A percentile compares a stretch with the other conserved stretches of the same genome.
Evolutionary conservation across 2,329 filamentous ascomycete genomes (phyloP).

Genomic region (Colletotrichum tanaceti): DNA sequence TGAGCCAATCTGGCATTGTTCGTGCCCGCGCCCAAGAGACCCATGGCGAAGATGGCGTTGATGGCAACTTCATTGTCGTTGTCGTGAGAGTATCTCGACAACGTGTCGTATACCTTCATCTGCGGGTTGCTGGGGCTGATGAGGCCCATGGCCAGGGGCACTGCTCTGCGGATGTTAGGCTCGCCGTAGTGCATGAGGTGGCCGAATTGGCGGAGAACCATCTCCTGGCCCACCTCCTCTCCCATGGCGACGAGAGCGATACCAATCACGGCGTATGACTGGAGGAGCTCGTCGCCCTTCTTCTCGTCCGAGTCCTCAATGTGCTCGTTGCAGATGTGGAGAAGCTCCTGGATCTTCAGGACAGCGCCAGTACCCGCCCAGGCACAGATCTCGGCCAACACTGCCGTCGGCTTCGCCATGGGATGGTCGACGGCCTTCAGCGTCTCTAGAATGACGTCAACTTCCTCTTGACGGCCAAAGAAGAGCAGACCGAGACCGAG

Average conservation of each 20-base stretch:
- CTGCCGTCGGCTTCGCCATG: constrained; percentile 94
- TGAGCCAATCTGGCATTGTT: constrained; percentile 98
- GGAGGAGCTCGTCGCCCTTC: constrained; percentile 93
- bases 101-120: constrained; percentile 99
- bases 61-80: constrained; percentile 98
- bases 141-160: constrained; percentile 95
- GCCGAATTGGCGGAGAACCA: constrained; percentile 97
- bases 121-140: constrained; percentile 98
- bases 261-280: constrained; percentile 95
- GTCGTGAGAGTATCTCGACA: constrained; percentile 97
- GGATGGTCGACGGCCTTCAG: constrained; percentile 97
- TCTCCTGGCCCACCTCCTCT: constrained; percentile 97
- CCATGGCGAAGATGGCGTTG: constrained; percentile 99
- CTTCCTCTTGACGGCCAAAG: constrained; percentile 97
- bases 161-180: constrained; percentile 94
- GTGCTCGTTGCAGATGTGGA: constrained; percentile 98
- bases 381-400: constrained; percentile 94
- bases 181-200: constrained; percentile 99
- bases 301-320: constrained; percentile 95
- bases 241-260: constrained; percentile 97
- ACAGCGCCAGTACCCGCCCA: constrained; percentile 98
- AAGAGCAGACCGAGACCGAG: constrained; percentile 93
- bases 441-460: constrained; percentile 97
- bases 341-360: constrained; percentile 94
- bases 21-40: constrained; percentile 93